Conservation (phyloP, 306 rosid genomes). For the Astragalus membranaceus region DNA sequence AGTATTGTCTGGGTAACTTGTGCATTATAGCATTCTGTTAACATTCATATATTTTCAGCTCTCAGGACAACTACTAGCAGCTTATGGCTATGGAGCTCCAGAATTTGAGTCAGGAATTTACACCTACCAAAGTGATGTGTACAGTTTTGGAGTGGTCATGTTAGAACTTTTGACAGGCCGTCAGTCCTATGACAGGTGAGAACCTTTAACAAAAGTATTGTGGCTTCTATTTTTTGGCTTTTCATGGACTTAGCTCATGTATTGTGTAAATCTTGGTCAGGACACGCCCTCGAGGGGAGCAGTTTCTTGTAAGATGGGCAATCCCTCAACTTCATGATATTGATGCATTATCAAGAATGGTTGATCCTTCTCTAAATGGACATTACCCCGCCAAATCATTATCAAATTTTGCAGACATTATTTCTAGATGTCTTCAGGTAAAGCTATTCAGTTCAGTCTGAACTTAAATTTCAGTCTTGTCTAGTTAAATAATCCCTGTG, state of each 20-base stretch:
- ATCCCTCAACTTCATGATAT: conserved; percentile 91
- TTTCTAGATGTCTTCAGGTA: conserved; percentile 84
- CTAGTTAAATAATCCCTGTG: background rate
- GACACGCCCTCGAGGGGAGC: conserved; percentile 64
- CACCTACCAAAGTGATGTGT: conserved; percentile 72
- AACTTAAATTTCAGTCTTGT: background rate
- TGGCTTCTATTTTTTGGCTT: background rate
- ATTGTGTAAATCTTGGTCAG: conserved; percentile 28
- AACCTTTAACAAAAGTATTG: background rate
- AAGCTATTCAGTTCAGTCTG: background rate
- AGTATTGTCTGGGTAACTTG: too few species aligned
- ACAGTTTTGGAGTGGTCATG: conserved; percentile 97
- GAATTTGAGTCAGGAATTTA: conserved; percentile 87
- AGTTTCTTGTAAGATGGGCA: conserved; percentile 86
- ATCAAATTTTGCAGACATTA: conserved; percentile 82
- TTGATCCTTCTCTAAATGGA: conserved; percentile 75
- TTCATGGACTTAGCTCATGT: background rate
- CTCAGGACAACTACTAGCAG: conserved; percentile 68
- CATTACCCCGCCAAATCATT: conserved; percentile 70
- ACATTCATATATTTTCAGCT: conserved; percentile 43
- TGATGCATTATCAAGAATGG: conserved; percentile 87
- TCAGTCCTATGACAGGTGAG: conserved; percentile 71
- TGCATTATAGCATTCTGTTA: conserved; percentile 14
- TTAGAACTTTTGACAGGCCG: conserved; percentile 90
- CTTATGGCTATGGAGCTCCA: conserved; percentile 87